Evolutionary conservation across 1,284 basidiomycete species (phyloP).

Genomic region (Puccinia sorghi): DNA sequence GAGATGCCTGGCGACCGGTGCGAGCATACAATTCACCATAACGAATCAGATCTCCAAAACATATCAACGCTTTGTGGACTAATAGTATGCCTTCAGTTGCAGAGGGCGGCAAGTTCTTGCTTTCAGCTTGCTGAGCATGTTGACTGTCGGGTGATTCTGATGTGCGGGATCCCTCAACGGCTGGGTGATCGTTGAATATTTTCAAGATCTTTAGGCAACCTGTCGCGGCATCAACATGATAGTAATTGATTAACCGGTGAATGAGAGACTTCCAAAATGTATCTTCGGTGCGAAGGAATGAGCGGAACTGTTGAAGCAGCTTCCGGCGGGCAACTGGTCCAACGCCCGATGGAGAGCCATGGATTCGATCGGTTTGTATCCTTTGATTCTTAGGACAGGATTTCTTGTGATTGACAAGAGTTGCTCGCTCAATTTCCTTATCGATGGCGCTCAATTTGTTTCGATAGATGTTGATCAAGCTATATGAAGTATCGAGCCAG

Average conservation of each 20-base stretch:
- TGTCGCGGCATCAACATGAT: slow-evolving; percentile 66
- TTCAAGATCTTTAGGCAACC: slow-evolving; percentile 65
- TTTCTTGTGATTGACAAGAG: slow-evolving; percentile 45
- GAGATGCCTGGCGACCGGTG: slow-evolving; percentile 7
- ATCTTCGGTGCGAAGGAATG: slow-evolving; percentile 81
- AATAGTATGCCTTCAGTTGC: slow-evolving; percentile 59
- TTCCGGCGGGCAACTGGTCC: slow-evolving; percentile 77
- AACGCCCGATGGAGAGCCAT: slow-evolving; percentile 55
- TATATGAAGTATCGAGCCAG: slow-evolving; percentile 89
- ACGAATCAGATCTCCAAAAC: slow-evolving; percentile 86
- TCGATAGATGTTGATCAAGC: slow-evolving; percentile 80
- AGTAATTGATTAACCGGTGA: slow-evolving; percentile 69
- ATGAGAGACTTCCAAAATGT: slow-evolving; percentile 81
- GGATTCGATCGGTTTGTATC: slow-evolving; percentile 50
- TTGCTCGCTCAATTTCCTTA: slow-evolving; percentile 53
- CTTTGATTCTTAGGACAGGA: slow-evolving; percentile 25
- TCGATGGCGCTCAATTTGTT: slow-evolving; percentile 71
- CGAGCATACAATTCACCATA: slow-evolving; percentile 89
- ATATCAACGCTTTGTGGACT: slow-evolving; percentile 83
- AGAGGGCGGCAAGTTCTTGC: slow-evolving; percentile 18
- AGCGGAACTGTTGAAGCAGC: slow-evolving; percentile 78
- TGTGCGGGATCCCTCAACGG: not conserved
- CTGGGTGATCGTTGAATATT: slow-evolving; percentile 60
- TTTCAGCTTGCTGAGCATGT: slow-evolving; percentile 56
- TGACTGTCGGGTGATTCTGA: slow-evolving; percentile 57